Evolutionary conservation across 192 early-diverging fungal genomes (phyloP), one percentile per base, ranked within the genome.

Genomic region (Podila epigama): DNA sequence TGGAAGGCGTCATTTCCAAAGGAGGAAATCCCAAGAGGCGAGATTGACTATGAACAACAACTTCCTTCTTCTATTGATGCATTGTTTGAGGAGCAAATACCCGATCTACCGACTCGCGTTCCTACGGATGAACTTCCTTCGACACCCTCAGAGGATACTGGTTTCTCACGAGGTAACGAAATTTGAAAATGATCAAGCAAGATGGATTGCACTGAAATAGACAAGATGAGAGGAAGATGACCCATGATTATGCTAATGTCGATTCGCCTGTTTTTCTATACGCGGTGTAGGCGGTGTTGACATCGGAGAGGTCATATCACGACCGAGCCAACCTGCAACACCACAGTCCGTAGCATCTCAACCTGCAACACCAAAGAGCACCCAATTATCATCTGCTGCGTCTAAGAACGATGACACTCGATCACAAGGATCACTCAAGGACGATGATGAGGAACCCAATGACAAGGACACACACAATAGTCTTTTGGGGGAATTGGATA

Each of bases 1-100:
- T 77, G 73, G 73, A 64, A 64, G 25, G 63, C 63, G 22, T 35
- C 36, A 5, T 77, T 77, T 8, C 73, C 73, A 22, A 64, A 59
- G 36, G 66, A 68, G 34, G 34, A 44, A 29, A 3, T 5, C 15
- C 18, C 4, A 0, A 10, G 15, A 20, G 56, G 18, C 1, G 35
- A 33, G n/a, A 58, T 64, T 1, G 66, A 77, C 12, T 77, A 68
- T 32, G 73, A 77, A 32, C 41, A 32, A 0, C 60, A 64, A 6
- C 66, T 77, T 18, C 73, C 73, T 31, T 42, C 61, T 6, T 68
- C 73, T 12, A 37, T 77, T 18, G 29, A 64, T 1, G 58, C 16
- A 18, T 9, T 75, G 0, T 33, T 75, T 32, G 25, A 27, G 0
- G 13, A 25, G 12, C 36, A 2, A 7, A 18, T 40, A 22, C 44